Evolutionary conservation across 129 eudicot species (phyloP).

Genomic region (Tagetes patula): DNA sequence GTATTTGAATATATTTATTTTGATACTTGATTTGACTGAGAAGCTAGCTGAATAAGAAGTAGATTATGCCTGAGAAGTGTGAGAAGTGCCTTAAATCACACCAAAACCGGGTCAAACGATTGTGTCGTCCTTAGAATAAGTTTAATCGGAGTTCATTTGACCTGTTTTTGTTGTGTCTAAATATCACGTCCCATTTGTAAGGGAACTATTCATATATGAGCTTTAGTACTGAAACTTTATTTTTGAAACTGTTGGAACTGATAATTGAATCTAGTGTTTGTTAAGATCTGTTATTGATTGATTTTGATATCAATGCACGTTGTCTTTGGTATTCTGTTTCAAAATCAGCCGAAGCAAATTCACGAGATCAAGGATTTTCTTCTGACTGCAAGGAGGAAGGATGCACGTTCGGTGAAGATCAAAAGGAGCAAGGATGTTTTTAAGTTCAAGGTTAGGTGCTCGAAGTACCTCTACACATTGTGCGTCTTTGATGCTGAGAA

Average conservation of each 20-base stretch:
- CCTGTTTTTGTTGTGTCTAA: too few species aligned
- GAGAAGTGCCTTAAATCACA: too few species aligned
- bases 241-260: not conserved
- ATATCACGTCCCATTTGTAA: too few species aligned
- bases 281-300: not conserved
- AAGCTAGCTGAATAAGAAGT: too few species aligned
- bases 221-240: not conserved
- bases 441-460: slow-evolving; percentile 53
- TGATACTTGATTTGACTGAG: too few species aligned
- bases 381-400: slow-evolving; percentile 52
- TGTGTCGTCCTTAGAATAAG: too few species aligned
- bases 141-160: too few species aligned
- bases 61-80: too few species aligned
- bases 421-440: slow-evolving; percentile 44
- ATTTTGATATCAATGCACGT: not conserved
- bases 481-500: slow-evolving; percentile 46
- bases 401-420: slow-evolving; percentile 50
- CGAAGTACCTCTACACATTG: slow-evolving; percentile 47
- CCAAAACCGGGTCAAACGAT: too few species aligned
- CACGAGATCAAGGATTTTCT: slow-evolving; percentile 53
- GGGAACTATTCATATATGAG: not conserved
- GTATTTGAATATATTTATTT: too few species aligned
- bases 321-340: not conserved
- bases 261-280: too few species aligned
- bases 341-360: slow-evolving; percentile 47